Base-by-base conservation (phyloP, 352 stramenopile genomes). In the Elongisporangium anandrum region DNA sequence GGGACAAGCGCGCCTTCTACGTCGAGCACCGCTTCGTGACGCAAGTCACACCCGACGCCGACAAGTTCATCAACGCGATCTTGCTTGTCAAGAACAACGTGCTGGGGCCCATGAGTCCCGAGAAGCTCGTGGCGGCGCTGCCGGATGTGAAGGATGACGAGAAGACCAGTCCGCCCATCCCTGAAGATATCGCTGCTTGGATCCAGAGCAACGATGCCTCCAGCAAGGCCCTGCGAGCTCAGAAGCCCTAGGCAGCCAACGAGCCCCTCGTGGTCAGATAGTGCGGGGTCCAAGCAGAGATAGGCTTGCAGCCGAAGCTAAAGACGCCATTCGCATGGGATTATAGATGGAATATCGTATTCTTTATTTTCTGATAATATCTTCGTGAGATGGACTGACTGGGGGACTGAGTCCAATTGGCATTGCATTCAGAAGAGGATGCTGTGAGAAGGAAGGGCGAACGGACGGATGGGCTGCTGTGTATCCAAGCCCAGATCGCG, bases 1-100 rank as follows among this genome's bases (percentile, higher is more conserved):
- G 87, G 87, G 83, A 95, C 66, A 68, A 81, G 39, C 77, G 80
- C 22, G 83, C 87, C 2, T 95, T 94, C 65, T 95, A 94, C 68
- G 70, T 95, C 3, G 87, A 95, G 66, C 87, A 95, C 48, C 83
- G 83, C 19, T 95, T 95, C 56, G 77, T 90, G 54, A 93, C 81
- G 17, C 66, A 69, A 29, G 48, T 56, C 16, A 50, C 69, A 63
- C 24, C 47, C 39, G 64, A 61, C 24, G 29, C 39, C 16, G 59
- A 60, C 19, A 57, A 66, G n/a, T 95, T 95, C 63, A 72, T 95
- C 20, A 82, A 95, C 60, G 85, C 85, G n/a, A 81, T 95, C 56
- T 69, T 94, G 23, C 59, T 94, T n/a, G 87, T 94, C 20, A 95
- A 95, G 75, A 95, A 95, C 72, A 87, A 64, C 4, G 85, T 94